phyloP scores from a whole-genome alignment of 257 asterid genomes.

The Schizonepeta tenuifolia region DNA sequence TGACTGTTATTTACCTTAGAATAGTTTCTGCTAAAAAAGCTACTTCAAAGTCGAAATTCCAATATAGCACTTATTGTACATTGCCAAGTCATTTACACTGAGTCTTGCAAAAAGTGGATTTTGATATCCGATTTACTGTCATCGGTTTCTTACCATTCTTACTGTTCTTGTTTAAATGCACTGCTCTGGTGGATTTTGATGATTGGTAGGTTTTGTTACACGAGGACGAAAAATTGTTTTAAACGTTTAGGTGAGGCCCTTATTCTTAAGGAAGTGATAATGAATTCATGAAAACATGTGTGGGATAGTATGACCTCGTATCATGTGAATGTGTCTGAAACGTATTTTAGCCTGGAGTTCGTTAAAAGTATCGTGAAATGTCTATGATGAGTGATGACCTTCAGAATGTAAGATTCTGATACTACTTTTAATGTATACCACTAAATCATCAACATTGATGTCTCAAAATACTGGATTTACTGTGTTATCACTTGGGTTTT shows the following conservation, averaged over 20 bases:
- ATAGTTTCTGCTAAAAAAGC: neutral
- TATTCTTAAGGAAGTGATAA: neutral
- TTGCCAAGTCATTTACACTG: neutral
- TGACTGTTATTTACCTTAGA: neutral
- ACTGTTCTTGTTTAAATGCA: neutral
- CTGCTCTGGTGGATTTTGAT: neutral
- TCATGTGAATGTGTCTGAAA: neutral
- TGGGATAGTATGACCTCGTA: neutral
- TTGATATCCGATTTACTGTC: neutral
- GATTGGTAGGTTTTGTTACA: neutral
- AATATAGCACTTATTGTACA: neutral
- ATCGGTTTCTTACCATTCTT: neutral
- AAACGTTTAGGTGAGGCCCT: neutral
- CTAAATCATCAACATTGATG: neutral
- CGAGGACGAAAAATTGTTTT: neutral
- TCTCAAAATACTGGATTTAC: constrained; percentile 6
- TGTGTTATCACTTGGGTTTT: neutral
- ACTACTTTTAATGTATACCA: neutral
- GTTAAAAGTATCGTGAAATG: neutral
- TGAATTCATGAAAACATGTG: neutral
- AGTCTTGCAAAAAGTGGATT: constrained; percentile 10
- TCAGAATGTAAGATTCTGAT: neutral
- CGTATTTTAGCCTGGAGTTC: neutral
- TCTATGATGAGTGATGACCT: neutral
- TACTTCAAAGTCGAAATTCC: neutral